Conservation (phyloP, 208 protist genomes). For the Polymyxa betae region DNA sequence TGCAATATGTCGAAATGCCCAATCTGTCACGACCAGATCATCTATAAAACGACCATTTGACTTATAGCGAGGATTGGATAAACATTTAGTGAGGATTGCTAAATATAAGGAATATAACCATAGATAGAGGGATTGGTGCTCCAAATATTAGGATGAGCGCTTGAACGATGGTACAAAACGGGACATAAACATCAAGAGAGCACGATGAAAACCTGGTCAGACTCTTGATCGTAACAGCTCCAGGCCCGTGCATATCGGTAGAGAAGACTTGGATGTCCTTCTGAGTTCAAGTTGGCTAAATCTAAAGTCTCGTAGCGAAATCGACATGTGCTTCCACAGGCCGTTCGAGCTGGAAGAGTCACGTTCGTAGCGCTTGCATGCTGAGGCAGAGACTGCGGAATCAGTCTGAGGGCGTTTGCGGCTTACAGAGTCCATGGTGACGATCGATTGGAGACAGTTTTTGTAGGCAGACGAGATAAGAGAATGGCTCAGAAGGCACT, state of each 20-base stretch:
- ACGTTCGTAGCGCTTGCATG: not conserved
- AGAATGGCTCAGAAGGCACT: too few relatives aligned
- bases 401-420: too few relatives aligned
- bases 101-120: not conserved
- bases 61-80: not conserved
- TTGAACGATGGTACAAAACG: not conserved
- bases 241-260: not conserved
- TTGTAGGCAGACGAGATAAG: too few relatives aligned
- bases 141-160: not conserved
- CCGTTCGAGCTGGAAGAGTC: not conserved
- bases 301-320: not conserved
- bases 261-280: not conserved
- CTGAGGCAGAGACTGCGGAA: too few relatives aligned
- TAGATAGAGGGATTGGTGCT: not conserved
- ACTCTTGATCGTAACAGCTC: not conserved
- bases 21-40: conserved; percentile 17
- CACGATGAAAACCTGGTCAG: not conserved
- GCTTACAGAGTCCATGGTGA: too few relatives aligned
- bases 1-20: conserved; percentile 3
- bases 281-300: not conserved
- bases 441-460: too few relatives aligned
- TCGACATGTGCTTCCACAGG: not conserved
- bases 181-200: not conserved
- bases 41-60: not conserved
- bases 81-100: not conserved